Evolutionary conservation across 1,139 yeast genomes (phyloP).

Genomic region (Geotrichum europaeum): DNA sequence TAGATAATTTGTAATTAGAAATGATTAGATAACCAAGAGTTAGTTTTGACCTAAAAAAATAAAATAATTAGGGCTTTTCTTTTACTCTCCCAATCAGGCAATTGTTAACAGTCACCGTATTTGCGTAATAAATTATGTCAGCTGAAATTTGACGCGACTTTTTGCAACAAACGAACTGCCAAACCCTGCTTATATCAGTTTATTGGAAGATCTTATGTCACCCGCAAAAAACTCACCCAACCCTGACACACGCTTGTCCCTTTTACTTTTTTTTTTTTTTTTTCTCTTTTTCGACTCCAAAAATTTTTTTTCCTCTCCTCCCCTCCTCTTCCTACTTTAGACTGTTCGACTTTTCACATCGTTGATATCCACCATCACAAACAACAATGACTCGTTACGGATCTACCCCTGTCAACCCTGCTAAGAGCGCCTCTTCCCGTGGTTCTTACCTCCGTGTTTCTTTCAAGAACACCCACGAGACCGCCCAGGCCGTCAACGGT

Average conservation of each 20-base stretch:
- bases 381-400: slow-evolving; percentile 84
- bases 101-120: not conserved
- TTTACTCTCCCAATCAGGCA: not conserved
- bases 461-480: slow-evolving; percentile 99
- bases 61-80: not conserved
- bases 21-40: not conserved
- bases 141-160: not conserved
- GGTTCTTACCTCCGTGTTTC: slow-evolving; percentile 99
- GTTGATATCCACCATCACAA: slow-evolving; percentile 17
- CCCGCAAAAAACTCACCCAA: not conserved
- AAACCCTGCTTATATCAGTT: not conserved
- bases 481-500: slow-evolving; percentile 97
- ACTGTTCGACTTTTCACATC: slow-evolving; percentile 12
- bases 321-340: not conserved
- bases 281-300: not conserved
- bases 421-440: slow-evolving; percentile 98
- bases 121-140: not conserved
- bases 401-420: slow-evolving; percentile 98
- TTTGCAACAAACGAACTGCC: not conserved
- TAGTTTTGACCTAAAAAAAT: not conserved
- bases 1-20: not conserved
- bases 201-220: not conserved
- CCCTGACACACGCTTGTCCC: not conserved
- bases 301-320: slow-evolving; percentile 1
- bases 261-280: not conserved